Evolutionary conservation across 2,329 filamentous ascomycete species (phyloP).

Genomic region (Beauveria australis): DNA sequence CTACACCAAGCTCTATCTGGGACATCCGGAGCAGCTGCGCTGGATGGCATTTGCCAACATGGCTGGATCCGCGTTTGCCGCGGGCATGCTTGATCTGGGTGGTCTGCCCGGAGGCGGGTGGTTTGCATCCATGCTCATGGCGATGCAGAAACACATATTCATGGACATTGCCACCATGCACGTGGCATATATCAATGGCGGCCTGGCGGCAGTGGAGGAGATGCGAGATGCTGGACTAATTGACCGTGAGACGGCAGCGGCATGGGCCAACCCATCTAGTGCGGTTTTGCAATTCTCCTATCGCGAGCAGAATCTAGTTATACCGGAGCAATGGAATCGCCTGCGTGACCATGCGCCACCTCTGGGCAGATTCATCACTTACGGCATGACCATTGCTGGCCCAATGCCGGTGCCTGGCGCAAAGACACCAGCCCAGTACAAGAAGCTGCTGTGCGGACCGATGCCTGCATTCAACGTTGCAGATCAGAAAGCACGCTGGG

Average conservation of each 20-base stretch:
- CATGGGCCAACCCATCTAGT: neutral
- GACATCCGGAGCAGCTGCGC: neutral
- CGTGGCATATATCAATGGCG: neutral
- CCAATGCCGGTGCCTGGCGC: conserved; percentile 6
- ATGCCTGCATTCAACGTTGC: conserved; percentile 4
- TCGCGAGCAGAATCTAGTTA: conserved; percentile 2
- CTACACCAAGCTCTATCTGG: conserved; percentile 4
- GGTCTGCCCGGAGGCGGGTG: neutral
- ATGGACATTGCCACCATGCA: conserved; percentile 5
- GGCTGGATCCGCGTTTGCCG: conserved; percentile 1
- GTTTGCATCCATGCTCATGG: conserved; percentile 5
- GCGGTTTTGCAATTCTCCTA: neutral
- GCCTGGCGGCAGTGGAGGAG: conserved; percentile 2
- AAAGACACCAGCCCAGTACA: conserved; percentile 4
- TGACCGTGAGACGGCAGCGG: neutral
- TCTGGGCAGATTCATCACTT: neutral
- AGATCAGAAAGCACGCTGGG: neutral
- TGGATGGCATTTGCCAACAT: conserved; percentile 7
- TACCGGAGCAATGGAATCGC: neutral
- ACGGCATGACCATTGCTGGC: neutral
- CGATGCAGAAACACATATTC: conserved; percentile 8
- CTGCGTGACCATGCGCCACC: neutral
- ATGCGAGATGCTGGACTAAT: neutral
- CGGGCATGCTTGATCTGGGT: conserved; percentile 2
- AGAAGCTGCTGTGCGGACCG: neutral